Evolutionary conservation across 805 yeast species (phyloP).

Genomic region (Myxozyma melibiosi): DNA sequence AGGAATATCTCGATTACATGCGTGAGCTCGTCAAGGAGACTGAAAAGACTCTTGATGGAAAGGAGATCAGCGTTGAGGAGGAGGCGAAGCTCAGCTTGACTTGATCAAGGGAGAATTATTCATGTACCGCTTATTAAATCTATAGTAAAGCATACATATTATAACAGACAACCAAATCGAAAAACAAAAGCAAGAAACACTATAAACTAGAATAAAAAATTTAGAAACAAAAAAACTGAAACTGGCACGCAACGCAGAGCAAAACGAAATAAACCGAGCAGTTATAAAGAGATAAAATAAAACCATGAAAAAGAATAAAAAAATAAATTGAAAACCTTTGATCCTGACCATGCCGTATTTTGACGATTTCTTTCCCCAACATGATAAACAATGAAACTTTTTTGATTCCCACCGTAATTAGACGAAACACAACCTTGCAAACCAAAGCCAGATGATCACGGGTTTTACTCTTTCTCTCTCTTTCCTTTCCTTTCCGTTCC

Average conservation of each 20-base stretch:
- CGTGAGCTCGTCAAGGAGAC: constrained; percentile 52
- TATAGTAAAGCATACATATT: neutral
- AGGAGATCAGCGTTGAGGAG: constrained; percentile 57
- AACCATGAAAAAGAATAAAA: neutral
- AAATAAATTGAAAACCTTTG: neutral
- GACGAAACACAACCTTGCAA: too few relatives aligned
- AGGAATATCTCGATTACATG: constrained; percentile 45
- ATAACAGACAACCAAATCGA: neutral
- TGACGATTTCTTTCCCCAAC: too few relatives aligned
- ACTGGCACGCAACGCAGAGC: neutral
- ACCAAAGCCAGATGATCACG: too few relatives aligned
- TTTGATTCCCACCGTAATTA: too few relatives aligned
- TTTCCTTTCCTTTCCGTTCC: too few relatives aligned
- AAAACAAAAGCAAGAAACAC: too few relatives aligned
- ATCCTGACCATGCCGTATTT: too few relatives aligned
- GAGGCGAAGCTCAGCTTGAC: constrained; percentile 46
- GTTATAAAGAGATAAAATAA: too few relatives aligned
- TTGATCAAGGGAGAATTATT: neutral
- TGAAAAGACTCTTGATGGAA: constrained; percentile 54
- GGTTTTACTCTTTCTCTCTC: too few relatives aligned
- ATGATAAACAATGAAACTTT: too few relatives aligned
- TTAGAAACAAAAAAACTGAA: neutral
- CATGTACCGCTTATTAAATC: neutral
- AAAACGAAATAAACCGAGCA: neutral
- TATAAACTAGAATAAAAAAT: neutral